Percentiles rank a stretch among this genome's conserved stretches.
Conservation (phyloP, 371 early-diverging fungal species). For the Saksenaea oblongispora region DNA sequence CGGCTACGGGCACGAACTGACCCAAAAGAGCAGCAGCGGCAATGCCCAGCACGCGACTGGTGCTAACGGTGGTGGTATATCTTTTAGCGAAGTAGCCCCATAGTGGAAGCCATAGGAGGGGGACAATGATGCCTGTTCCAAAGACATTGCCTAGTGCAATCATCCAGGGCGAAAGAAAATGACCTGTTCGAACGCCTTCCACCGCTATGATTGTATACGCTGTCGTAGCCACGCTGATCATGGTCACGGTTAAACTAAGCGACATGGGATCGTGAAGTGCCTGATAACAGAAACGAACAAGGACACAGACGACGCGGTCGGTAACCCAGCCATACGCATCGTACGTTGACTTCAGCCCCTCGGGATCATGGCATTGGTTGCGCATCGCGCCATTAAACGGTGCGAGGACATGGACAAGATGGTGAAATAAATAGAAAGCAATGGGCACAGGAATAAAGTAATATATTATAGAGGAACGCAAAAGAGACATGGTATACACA, state of each 20-base stretch:
- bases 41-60: background rate
- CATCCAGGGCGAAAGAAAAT: background rate
- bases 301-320: conserved; percentile 10
- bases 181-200: conserved; percentile 7
- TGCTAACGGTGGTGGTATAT: background rate
- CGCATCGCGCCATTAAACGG: conserved; percentile 14
- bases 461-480: background rate
- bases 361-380: conserved; percentile 3
- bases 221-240: conserved; percentile 18
- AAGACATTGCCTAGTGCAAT: background rate
- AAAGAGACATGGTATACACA: too few species aligned
- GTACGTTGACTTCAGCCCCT: background rate
- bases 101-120: background rate
- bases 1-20: background rate
- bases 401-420: conserved; percentile 13
- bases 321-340: conserved; percentile 3
- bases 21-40: background rate
- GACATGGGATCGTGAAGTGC: background rate
- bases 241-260: background rate
- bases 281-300: conserved; percentile 5
- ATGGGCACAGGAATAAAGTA: conserved; percentile 10
- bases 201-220: conserved; percentile 21
- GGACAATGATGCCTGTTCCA: background rate
- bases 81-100: background rate
- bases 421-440: conserved; percentile 6